A percentile compares a stretch with the other conserved stretches of the same genome.
Conservation (phyloP, 2,329 filamentous ascomycete genomes). For the Plectosphaerella sp. region DNA sequence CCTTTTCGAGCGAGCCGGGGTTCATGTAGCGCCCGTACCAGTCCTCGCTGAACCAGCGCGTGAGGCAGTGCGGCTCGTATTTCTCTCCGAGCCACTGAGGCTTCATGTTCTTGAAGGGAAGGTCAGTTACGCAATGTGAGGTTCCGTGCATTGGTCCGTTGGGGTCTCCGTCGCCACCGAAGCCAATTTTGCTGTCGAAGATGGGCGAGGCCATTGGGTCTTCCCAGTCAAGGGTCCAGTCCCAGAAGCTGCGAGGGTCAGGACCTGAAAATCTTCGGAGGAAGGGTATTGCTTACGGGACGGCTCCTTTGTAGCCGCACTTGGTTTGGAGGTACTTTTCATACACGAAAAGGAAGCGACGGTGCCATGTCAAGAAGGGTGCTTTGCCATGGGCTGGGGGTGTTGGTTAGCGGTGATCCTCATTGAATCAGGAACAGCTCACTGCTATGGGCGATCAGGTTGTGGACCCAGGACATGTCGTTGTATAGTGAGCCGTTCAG, state of each 20-base stretch:
- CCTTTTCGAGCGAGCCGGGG: constrained; percentile 5
- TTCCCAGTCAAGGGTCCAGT: constrained; percentile 14
- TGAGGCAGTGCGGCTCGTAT: constrained; percentile 12
- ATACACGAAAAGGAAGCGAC: constrained; percentile 12
- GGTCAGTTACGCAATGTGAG: neutral
- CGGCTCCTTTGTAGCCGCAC: constrained; percentile 8
- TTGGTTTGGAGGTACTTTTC: constrained; percentile 6
- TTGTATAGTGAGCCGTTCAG: constrained; percentile 10
- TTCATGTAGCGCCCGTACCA: constrained; percentile 7
- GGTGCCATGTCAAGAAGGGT: constrained; percentile 11
- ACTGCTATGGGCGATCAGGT: constrained; percentile 12
- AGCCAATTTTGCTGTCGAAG: constrained; percentile 8
- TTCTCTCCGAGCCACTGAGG: constrained; percentile 7
- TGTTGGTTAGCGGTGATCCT: no score
- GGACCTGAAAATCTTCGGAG: neutral
- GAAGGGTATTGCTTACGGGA: constrained; percentile 5
- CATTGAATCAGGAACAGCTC: neutral
- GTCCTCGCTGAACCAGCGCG: constrained; percentile 7
- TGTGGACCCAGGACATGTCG: constrained; percentile 12
- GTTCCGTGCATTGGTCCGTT: neutral
- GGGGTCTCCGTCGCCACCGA: constrained; percentile 10
- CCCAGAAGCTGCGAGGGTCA: constrained; percentile 4
- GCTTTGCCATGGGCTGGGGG: constrained; percentile 7
- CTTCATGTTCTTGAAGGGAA: constrained; percentile 2
- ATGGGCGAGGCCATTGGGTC: constrained; percentile 11